Evolutionary conservation across 441 rosid species (phyloP), one percentile per base, ranked within the genome.

Genomic region (Adansonia grandidieri): DNA sequence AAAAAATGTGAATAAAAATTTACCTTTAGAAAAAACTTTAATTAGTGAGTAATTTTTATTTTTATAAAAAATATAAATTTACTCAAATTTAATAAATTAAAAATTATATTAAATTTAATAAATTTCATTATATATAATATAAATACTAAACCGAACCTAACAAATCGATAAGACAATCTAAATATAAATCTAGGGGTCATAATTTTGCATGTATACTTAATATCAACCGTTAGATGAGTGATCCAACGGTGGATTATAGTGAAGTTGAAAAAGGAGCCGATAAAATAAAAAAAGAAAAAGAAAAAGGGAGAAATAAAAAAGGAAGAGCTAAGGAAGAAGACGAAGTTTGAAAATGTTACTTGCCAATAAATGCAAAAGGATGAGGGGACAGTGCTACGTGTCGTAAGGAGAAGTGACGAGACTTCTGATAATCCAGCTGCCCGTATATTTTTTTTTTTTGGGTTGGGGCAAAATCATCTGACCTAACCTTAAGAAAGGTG

Each of bases 401-500:
- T 88, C 84, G 74, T 32, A 0, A 17, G 13, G 37, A 79, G 82
- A 89, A 84, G 84, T 83, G 63, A 10, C 53, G 61, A 32, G 50
- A 32, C 67, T 73, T 66, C 60, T 78, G 77, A 76, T 73, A 51
- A 66, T 80, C 79, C 77, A 78, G 78, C 84, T 77, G 80, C 80
- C 79, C 48, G 81, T n/a, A n/a, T n/a, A 24, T 24, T 24, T 24
- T 78, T 79, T 83, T 73, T 75, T 32, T 32, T 32, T 1, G 79
- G 81, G 78, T 77, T 74, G 75, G 86, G 85, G 78, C 84, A 32
- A 32, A 83, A 86, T 84, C 88, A 80, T 81, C 80, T 82, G 87
- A 85, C 87, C 80, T 67, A 82, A 85, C 90, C 88, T 80, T 82
- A 85, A 82, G 57, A 57, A 66, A 32, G 37, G 37, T 32, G 37